Percentiles rank a stretch among this genome's conserved stretches.
These are phyloP conservation scores for Geoglossum glabrum DNA, from an alignment of 495 filamentous ascomycete species.

Conservation along the genomic window DNA sequence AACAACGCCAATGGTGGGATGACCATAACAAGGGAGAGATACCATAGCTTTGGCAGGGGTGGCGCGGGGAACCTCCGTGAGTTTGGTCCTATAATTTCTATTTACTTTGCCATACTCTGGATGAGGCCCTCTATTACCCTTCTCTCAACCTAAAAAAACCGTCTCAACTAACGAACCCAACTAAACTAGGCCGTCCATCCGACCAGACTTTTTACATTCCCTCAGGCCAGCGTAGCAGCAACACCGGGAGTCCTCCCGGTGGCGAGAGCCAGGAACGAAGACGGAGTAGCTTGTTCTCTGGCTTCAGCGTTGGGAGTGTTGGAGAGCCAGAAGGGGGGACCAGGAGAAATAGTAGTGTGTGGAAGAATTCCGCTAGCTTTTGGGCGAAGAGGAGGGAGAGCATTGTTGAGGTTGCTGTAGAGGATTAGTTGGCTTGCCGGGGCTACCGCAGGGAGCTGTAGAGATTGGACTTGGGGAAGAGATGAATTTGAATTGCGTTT, in stretches of 20 bases:
- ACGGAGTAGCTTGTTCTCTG: background rate
- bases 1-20: background rate
- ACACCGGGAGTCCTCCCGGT: background rate
- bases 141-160: background rate
- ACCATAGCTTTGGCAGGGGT: background rate
- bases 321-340: background rate
- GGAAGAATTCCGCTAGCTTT: background rate
- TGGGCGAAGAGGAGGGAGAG: background rate
- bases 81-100: background rate
- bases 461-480: background rate
- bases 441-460: background rate
- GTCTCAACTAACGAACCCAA: background rate
- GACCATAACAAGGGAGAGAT: background rate
- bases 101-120: too few relatives aligned
- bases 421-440: background rate
- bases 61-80: conserved; percentile 2
- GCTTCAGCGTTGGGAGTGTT: background rate
- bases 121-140: too few relatives aligned
- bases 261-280: background rate
- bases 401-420: background rate
- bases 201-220: background rate
- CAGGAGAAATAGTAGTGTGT: background rate
- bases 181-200: background rate
- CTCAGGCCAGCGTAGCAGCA: background rate
- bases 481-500: too few relatives aligned